Percentiles rank a stretch among this genome's conserved stretches.
These are phyloP conservation scores for Endotrypanum monterogeii DNA, from an alignment of 208 protist species.

Conservation along the genomic window DNA sequence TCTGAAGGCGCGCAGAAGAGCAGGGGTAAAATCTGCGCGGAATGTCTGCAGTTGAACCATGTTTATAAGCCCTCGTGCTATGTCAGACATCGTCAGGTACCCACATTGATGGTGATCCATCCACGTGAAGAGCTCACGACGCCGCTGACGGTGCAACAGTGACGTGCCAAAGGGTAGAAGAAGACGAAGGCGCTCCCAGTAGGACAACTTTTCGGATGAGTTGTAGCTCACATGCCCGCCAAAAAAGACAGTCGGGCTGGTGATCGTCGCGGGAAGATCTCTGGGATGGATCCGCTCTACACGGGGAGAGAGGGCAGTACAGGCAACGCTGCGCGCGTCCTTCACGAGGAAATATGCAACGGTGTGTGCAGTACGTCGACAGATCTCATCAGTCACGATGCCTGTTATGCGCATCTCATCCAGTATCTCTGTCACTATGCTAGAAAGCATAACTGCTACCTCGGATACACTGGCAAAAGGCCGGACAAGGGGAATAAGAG, in stretches of 20 bases:
- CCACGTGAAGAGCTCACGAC: conserved; percentile 39
- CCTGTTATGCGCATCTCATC: conserved; percentile 22
- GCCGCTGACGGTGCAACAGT: conserved; percentile 43
- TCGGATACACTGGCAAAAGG: conserved; percentile 1
- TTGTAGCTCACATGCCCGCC: conserved; percentile 17
- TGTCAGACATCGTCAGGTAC: conserved; percentile 47
- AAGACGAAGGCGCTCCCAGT: conserved; percentile 56
- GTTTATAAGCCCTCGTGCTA: conserved; percentile 43
- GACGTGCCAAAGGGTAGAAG: conserved; percentile 49
- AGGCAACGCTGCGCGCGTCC: conserved; percentile 18
- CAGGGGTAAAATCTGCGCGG: conserved; percentile 47
- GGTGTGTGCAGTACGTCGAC: conserved; percentile 19
- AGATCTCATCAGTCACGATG: conserved; percentile 19
- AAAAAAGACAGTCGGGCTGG: conserved; percentile 13
- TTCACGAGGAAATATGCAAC: conserved; percentile 25
- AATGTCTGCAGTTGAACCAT: conserved; percentile 49
- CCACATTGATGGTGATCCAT: conserved; percentile 41
- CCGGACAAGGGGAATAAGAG: conserved; percentile 19
- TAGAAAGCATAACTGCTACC: conserved; percentile 18
- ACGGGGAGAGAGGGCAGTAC: conserved; percentile 19
- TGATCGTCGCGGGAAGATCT: conserved; percentile 12
- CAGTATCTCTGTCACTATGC: conserved; percentile 11
- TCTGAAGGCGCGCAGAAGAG: conserved; percentile 52
- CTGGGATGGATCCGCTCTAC: conserved; percentile 16
- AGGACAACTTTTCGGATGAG: conserved; percentile 27